Base-by-base conservation (phyloP, 345 rosid genomes). In the Rhodamnia argentea region DNA sequence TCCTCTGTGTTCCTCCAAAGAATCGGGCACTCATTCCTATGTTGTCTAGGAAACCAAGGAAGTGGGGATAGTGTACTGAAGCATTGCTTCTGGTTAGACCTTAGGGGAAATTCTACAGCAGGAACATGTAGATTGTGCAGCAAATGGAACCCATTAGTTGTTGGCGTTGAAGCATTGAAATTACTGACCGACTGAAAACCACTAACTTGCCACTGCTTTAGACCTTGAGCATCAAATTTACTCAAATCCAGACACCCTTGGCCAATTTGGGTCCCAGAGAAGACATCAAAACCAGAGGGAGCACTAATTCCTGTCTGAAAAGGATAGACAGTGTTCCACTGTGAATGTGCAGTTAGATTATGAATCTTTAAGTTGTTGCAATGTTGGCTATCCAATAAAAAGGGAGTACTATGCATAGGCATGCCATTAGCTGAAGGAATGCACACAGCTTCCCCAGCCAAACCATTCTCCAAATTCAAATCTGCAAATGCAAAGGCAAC, bases 401-500 rank as follows among this genome's bases (percentile, higher is more conserved):
- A 82, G 50, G 86, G 60, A 85, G 84, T 84, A 32, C 84, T 84
- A 18, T 87, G 84, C 53, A 88, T 87, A 58, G 90, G 85, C 57
- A 85, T 84, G 60, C 75, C 86, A 86, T 87, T 70, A 32, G 78
- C 78, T 70, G 78, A 70, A 32, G 78, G 78, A 32, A 70, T 32
- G 32, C 47, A 70, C 78, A 70, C 78, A 70, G 78, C 47, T 32
- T 74, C 55, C 60, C 56, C 83, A 8, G 84, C 3, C 51, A 85
- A 59, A 58, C 86, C 88, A 53, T 86, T 83, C 60, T 76, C 86
- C 47, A 91, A 88, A 88, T 88, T 91, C 58, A 94, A 84, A 84
- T 90, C 92, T 27, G 90, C 87, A 89, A 94, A 91, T 57, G 96
- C 91, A 85, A 93, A 89, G 52, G 93, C 91, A 86, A 94, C 92